Conservation (phyloP, 306 rosid genomes). For the Potentilla sterilis region DNA sequence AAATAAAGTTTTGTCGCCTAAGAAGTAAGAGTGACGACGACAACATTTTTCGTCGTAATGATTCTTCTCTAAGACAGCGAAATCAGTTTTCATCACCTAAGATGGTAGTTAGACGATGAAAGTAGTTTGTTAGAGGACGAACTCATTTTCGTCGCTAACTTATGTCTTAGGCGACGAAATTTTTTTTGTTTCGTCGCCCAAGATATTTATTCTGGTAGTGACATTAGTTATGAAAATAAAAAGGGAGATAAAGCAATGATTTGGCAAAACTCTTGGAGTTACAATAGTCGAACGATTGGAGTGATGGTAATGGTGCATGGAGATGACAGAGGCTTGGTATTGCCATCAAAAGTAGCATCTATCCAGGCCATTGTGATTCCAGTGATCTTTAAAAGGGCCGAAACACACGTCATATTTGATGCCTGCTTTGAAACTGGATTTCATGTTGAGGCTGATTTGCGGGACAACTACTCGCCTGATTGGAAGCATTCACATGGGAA, state of each 20-base stretch:
- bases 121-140: too few relatives aligned
- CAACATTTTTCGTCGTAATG: too few relatives aligned
- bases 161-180: too few relatives aligned
- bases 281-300: conserved; percentile 94
- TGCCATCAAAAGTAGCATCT: conserved; percentile 93
- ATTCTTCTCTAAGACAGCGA: too few relatives aligned
- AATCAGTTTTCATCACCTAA: too few relatives aligned
- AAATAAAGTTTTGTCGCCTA: too few relatives aligned
- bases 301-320: conserved; percentile 99
- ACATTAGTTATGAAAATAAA: conserved; percentile 86
- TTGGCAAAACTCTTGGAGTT: conserved; percentile 99
- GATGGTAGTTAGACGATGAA: too few relatives aligned
- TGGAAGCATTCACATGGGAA: conserved; percentile 99
- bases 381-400: conserved; percentile 83
- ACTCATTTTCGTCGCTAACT: too few relatives aligned
- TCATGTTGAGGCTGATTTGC: conserved; percentile 73
- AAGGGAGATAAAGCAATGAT: conserved; percentile 83
- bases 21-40: too few relatives aligned
- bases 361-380: conserved; percentile 87
- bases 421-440: conserved; percentile 74
- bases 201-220: too few relatives aligned
- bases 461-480: conserved; percentile 93
- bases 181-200: too few relatives aligned
- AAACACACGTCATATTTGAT: conserved; percentile 69
- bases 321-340: conserved; percentile 89